A percentile compares a stretch with the other conserved stretches of the same genome.
phyloP scores from a whole-genome alignment of 163 green algal genomes.

The Scenedesmus sp. region DNA sequence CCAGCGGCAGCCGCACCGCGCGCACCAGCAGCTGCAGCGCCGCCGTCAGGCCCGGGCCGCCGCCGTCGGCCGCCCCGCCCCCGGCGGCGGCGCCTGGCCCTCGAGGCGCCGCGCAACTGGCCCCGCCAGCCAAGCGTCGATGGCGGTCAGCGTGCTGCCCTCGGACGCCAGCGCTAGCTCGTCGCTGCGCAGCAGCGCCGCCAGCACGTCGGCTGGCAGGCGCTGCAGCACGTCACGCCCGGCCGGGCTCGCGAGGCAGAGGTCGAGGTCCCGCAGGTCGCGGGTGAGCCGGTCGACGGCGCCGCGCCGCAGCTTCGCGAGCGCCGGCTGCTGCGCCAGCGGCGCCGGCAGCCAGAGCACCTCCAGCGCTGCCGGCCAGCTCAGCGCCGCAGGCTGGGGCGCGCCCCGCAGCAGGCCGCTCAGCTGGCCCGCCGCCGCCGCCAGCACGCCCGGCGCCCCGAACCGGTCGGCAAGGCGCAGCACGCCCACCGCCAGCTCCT shows the following conservation, averaged over 20 bases:
- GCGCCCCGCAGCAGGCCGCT: too few relatives aligned
- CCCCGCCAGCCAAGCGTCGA: constrained; percentile 20
- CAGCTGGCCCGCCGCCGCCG: background rate
- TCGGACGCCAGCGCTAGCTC: constrained; percentile 12
- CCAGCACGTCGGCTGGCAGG: constrained; percentile 9
- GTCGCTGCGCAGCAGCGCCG: constrained; percentile 18
- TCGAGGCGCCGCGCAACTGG: constrained; percentile 13
- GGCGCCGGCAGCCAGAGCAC: constrained; percentile 28
- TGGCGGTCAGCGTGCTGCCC: constrained; percentile 9
- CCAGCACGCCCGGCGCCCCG: background rate
- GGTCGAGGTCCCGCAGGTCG: too few relatives aligned
- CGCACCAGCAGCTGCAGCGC: constrained; percentile 36
- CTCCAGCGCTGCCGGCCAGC: constrained; percentile 16
- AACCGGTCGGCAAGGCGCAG: constrained; percentile 28
- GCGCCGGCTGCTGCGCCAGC: background rate
- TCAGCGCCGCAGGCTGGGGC: constrained; percentile 31
- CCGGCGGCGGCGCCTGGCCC: background rate
- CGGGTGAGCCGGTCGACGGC: constrained; percentile 14
- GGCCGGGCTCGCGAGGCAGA: background rate
- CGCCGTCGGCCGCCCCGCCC: background rate
- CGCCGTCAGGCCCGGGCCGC: background rate
- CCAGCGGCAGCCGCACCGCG: constrained; percentile 24
- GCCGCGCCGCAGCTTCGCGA: constrained; percentile 6
- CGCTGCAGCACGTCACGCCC: constrained; percentile 7
- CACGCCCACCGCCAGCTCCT: constrained; percentile 15